phyloP scores from a whole-genome alignment of 2,329 filamentous ascomycete species.

The Phaeosphaeriaceae sp. region DNA sequence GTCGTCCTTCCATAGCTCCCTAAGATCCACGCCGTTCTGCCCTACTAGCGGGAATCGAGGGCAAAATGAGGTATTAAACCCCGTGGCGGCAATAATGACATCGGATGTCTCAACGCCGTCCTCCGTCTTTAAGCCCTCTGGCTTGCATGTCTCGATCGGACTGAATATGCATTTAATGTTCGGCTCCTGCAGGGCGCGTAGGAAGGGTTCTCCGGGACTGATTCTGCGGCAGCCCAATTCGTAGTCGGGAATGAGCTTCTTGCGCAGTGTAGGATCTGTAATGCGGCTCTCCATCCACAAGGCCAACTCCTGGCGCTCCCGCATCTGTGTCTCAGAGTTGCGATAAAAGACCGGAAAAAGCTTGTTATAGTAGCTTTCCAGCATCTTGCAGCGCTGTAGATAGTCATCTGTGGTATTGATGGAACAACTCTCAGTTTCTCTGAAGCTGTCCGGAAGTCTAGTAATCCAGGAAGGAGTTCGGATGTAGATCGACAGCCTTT shows the following conservation, averaged over 20 bases:
- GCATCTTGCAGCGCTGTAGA: conserved; percentile 8
- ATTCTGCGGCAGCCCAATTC: conserved; percentile 11
- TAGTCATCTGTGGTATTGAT: neutral
- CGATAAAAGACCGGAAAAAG: conserved; percentile 7
- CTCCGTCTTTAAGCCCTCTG: conserved; percentile 2
- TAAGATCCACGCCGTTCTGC: conserved; percentile 2
- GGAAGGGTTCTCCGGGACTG: conserved; percentile 10
- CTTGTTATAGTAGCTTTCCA: conserved; percentile 10
- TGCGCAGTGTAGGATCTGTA: neutral
- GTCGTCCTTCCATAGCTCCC: conserved; percentile 9
- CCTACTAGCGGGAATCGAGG: conserved; percentile 9
- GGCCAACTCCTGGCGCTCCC: conserved; percentile 1
- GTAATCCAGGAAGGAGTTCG: conserved; percentile 12
- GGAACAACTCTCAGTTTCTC: neutral
- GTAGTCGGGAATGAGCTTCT: conserved; percentile 11
- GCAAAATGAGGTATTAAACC: conserved; percentile 11
- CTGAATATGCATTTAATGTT: conserved; percentile 10
- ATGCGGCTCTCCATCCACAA: conserved; percentile 5
- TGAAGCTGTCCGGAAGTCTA: conserved; percentile 3
- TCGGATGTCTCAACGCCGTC: conserved; percentile 5
- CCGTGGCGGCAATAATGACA: conserved; percentile 13
- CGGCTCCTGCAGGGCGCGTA: conserved; percentile 5
- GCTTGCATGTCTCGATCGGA: conserved; percentile 3
- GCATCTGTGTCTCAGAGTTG: conserved; percentile 2
- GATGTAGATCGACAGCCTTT: conserved; percentile 8